These are phyloP conservation scores for Syzygium jambos DNA, from an alignment of 345 rosid species.

Conservation along the genomic window DNA sequence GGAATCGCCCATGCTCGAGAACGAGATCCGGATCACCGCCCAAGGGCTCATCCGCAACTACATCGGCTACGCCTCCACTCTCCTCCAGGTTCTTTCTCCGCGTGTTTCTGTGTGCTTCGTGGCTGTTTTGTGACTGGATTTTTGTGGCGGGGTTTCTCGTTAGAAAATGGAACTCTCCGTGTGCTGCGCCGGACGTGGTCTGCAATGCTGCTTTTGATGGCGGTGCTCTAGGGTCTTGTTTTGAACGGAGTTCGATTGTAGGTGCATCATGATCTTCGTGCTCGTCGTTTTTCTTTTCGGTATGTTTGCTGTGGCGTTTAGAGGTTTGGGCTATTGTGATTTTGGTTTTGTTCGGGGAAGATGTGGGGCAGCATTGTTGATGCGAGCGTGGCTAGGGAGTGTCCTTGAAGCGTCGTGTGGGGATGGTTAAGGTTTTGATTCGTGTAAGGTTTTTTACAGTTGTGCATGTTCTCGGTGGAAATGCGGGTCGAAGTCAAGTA, in stretches of 20 bases:
- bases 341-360: background rate
- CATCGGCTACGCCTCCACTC: constrained; percentile 70
- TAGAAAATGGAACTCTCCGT: background rate
- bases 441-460: background rate
- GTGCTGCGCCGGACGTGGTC: background rate
- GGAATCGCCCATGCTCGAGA: constrained; percentile 61
- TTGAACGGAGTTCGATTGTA: background rate
- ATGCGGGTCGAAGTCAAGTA: background rate
- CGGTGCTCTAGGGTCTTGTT: background rate
- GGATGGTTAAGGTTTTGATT: background rate
- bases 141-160: background rate
- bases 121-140: too few species aligned
- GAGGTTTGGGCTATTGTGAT: background rate
- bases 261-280: background rate
- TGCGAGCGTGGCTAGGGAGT: background rate
- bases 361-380: background rate
- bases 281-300: background rate
- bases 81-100: constrained; percentile 50
- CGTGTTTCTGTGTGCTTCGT: background rate
- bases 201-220: background rate
- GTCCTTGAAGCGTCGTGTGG: background rate
- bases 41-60: constrained; percentile 73
- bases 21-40: constrained; percentile 89
- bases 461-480: background rate
- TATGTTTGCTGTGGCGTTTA: background rate